Evolutionary conservation across 352 stramenopile genomes (phyloP).

Genomic region (Pythium insidiosum): DNA sequence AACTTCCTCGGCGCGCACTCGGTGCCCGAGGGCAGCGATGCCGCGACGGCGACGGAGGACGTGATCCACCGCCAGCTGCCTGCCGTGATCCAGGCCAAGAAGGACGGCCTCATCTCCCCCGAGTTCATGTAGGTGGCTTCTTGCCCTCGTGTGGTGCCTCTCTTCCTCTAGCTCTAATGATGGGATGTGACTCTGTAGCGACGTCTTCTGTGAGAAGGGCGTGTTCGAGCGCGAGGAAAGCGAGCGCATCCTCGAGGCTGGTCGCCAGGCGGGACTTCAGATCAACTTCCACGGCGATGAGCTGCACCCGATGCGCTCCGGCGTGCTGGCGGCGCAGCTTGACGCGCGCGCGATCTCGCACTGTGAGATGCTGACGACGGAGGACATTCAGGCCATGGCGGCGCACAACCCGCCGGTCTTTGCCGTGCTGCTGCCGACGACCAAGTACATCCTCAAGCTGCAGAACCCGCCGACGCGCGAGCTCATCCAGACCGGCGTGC

Average conservation of each 20-base stretch:
- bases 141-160: too few species aligned
- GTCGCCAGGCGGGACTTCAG: conserved; percentile 49
- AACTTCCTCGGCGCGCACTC: conserved; percentile 76
- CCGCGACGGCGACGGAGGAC: conserved; percentile 49
- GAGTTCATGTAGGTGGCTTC: conserved; percentile 53
- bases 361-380: conserved; percentile 64
- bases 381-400: conserved; percentile 64
- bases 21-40: conserved; percentile 62
- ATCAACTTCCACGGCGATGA: conserved; percentile 86
- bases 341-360: conserved; percentile 63
- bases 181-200: too few species aligned
- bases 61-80: conserved; percentile 75
- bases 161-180: too few species aligned
- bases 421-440: conserved; percentile 72
- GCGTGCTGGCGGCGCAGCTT: conserved; percentile 46
- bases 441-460: conserved; percentile 80
- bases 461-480: conserved; percentile 56
- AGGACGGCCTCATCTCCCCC: conserved; percentile 60
- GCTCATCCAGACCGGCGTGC: conserved; percentile 60
- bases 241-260: conserved; percentile 62
- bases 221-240: conserved; percentile 78
- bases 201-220: conserved; percentile 83
- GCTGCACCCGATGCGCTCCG: conserved; percentile 63
- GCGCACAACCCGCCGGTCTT: conserved; percentile 49
- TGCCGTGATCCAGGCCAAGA: conserved; percentile 50